Percentiles rank a stretch among this genome's conserved stretches.
phyloP scores from a whole-genome alignment of 768 basidiomycete species.

The Phlebiopsis flavidoalba region DNA sequence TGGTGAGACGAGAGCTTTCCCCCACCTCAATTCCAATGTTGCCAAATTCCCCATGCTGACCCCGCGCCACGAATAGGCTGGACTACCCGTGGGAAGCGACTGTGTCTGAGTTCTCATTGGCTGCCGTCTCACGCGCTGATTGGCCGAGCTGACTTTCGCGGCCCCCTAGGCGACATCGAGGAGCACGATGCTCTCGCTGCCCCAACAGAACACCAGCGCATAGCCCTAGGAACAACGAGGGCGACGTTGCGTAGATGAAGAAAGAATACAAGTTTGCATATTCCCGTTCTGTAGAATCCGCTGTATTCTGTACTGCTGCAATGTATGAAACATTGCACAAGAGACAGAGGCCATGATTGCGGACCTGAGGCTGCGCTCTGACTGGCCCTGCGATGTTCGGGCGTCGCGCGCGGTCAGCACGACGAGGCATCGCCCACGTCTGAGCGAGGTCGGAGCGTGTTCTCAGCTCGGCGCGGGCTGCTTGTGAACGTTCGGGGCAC shows the following conservation, averaged over 20 bases:
- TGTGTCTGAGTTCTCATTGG: conserved; percentile 40
- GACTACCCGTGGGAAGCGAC: conserved; percentile 84
- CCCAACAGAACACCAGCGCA: conserved; percentile 28
- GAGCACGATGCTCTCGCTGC: conserved; percentile 64
- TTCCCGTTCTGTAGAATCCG: not conserved
- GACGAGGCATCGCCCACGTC: not conserved
- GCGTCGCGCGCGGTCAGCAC: not conserved
- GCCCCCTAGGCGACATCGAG: conserved; percentile 63
- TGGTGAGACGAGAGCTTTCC: conserved; percentile 56
- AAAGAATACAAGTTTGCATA: not conserved
- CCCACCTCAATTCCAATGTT: not conserved
- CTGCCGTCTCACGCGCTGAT: conserved; percentile 11
- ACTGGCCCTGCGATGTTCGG: not conserved
- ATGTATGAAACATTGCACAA: not conserved
- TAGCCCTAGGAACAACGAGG: not conserved
- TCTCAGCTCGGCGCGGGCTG: not conserved
- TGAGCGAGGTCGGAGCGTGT: not conserved
- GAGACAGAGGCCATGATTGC: not conserved
- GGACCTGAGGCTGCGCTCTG: not conserved
- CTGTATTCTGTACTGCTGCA: not conserved
- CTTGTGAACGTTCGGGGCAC: conserved; percentile 2
- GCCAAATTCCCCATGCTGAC: conserved; percentile 6
- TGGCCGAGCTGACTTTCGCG: conserved; percentile 8
- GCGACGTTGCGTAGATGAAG: not conserved
- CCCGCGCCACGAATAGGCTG: conserved; percentile 43